Base-by-base conservation (phyloP, 768 basidiomycete species). In the Lepiota venenata region DNA sequence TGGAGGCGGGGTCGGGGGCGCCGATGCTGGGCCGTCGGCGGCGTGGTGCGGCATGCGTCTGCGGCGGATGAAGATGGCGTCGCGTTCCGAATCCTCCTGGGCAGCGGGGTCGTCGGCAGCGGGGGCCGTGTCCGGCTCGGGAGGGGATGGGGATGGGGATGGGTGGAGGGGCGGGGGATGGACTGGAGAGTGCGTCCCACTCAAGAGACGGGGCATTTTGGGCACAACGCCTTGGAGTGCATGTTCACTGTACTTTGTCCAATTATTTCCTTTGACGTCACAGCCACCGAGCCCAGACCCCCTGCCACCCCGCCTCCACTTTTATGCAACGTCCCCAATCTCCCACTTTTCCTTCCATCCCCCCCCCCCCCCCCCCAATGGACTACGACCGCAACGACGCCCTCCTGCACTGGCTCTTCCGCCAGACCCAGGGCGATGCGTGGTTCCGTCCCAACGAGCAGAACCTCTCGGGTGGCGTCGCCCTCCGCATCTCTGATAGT, bases 341-440 rank as follows among this genome's bases (percentile, higher is more conserved):
- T 3, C 27, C 42, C 45, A 57, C 55, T 15, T n/a, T n/a, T 55
- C 41, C n/a, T 52, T 61, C 49, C 50, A 51, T 54, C 53, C 50
- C 50, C 56, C 43, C 52, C 49, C 47, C 18, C 40, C 50, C 21
- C 27, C 9, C 25, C 22, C n/a, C n/a, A n/a, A 81, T 81, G 79
- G 88, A 88, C 72, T 90, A 89, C 72, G 87, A 89, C 71, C 80
- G 85, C 35, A 87, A 85, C 70, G 87, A 90, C 69, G 88, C 88
- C 44, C 74, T 89, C 55, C 78, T 91, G 22, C 88, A 91, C 69
- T 84, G 88, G 71, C 82, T 91, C 61, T 91, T 89, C 72, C 82
- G 70, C 20, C 72, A 88, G 76, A 91, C 88, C 0, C 88, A 89
- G 65, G 87, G 86, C 38, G 88, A 91, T 48, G 86, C 87, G 3